A percentile compares a stretch with the other conserved stretches of the same genome.
Evolutionary conservation across 352 stramenopile genomes (phyloP).

Genomic region (Pythium sukuiense): DNA sequence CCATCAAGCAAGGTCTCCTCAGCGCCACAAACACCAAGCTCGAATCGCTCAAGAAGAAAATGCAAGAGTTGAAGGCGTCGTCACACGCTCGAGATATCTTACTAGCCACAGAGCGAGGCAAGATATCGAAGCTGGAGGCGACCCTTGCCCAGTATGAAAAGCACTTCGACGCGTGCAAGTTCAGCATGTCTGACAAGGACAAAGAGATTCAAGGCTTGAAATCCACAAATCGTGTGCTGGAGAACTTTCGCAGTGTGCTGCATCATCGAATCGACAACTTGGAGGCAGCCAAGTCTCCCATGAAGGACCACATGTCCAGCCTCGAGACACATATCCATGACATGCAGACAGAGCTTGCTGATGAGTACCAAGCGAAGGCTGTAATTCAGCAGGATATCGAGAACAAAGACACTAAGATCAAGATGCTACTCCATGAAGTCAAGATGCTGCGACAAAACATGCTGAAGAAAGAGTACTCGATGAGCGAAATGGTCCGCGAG

Average conservation of each 20-base stretch:
- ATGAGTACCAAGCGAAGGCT: slow-evolving; percentile 71
- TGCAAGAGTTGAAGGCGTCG: slow-evolving; percentile 78
- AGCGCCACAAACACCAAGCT: slow-evolving; percentile 81
- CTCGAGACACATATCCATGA: slow-evolving; percentile 73
- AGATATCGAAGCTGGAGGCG: slow-evolving; percentile 59
- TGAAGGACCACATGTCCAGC: slow-evolving; percentile 55
- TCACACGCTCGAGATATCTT: slow-evolving; percentile 71
- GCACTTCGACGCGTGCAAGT: slow-evolving; percentile 72
- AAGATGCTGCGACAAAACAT: slow-evolving; percentile 71
- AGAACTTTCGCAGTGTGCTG: slow-evolving; percentile 83
- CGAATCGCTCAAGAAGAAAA: slow-evolving; percentile 82
- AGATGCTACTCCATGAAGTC: slow-evolving; percentile 71
- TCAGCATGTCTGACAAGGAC: slow-evolving; percentile 71
- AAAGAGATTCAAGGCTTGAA: slow-evolving; percentile 61
- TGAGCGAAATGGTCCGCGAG: slow-evolving; percentile 80
- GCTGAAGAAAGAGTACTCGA: slow-evolving; percentile 77
- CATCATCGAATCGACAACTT: slow-evolving; percentile 76
- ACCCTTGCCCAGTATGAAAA: slow-evolving; percentile 70
- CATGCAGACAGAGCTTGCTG: slow-evolving; percentile 75
- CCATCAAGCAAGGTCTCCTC: slow-evolving; percentile 76
- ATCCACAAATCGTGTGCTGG: slow-evolving; percentile 73
- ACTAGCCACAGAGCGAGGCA: slow-evolving; percentile 67
- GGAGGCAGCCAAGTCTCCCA: slow-evolving; percentile 67
- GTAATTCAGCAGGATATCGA: slow-evolving; percentile 61
- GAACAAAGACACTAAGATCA: slow-evolving; percentile 75